phyloP scores from a whole-genome alignment of 2,329 filamentous ascomycete genomes.

The Fusarium sp. region DNA sequence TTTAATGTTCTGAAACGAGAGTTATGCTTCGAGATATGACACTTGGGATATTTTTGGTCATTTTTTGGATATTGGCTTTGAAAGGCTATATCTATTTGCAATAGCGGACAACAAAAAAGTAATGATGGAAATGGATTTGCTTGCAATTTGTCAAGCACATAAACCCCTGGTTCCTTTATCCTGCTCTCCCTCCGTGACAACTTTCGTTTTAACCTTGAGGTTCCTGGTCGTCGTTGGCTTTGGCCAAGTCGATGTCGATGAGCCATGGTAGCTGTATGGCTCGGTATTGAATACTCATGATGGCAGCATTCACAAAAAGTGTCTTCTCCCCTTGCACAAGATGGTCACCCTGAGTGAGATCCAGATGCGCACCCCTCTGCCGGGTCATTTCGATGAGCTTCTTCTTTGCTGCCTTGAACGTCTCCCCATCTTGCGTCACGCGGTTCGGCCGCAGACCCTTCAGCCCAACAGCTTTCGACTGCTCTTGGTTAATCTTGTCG shows the following conservation, averaged over 20 bases:
- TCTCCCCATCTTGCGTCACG: constrained; percentile 31
- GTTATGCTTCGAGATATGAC: not conserved
- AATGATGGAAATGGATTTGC: not conserved
- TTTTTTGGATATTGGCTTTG: not conserved
- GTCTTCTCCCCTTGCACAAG: constrained; percentile 61
- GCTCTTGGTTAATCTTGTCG: constrained; percentile 55
- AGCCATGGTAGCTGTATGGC: constrained; percentile 65
- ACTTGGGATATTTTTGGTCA: not conserved
- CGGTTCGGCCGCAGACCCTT: constrained; percentile 38
- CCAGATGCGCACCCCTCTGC: constrained; percentile 51
- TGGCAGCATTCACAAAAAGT: constrained; percentile 70
- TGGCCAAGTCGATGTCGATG: constrained; percentile 60
- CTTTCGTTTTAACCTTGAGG: not conserved
- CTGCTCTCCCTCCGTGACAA: not conserved
- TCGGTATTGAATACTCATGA: constrained; percentile 58
- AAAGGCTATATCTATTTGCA: not conserved
- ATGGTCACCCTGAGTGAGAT: constrained; percentile 50
- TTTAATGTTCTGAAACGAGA: constrained; percentile 18
- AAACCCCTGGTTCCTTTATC: not conserved
- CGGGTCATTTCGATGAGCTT: constrained; percentile 38
- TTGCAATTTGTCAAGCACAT: constrained; percentile 9
- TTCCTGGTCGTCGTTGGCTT: not conserved
- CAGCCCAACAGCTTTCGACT: constrained; percentile 53
- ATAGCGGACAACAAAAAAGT: not conserved
- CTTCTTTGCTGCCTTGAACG: constrained; percentile 17